Conservation (phyloP, 1,139 yeast species). For the Candida albicans region DNA sequence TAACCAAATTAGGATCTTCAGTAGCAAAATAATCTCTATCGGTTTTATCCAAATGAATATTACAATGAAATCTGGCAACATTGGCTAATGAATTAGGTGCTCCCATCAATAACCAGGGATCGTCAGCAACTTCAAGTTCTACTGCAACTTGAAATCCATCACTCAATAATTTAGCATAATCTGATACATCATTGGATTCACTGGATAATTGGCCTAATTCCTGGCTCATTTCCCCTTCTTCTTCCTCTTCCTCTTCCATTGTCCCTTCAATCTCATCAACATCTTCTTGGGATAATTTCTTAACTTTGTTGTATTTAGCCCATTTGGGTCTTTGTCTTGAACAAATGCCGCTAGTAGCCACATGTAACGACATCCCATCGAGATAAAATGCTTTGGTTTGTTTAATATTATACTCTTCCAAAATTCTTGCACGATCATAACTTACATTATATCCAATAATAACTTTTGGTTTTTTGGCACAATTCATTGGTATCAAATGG, state of each 20-base stretch:
- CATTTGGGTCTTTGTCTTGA: slow-evolving; percentile 85
- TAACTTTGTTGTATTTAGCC: slow-evolving; percentile 56
- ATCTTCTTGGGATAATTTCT: slow-evolving; percentile 19
- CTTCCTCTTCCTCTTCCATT: slow-evolving; percentile 28
- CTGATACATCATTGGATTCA: not conserved
- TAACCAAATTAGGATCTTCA: slow-evolving; percentile 53
- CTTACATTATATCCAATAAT: slow-evolving; percentile 89
- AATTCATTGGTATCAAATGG: slow-evolving; percentile 77
- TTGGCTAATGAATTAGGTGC: slow-evolving; percentile 79
- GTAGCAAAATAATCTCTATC: slow-evolving; percentile 65
- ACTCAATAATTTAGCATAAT: slow-evolving; percentile 18
- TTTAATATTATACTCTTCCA: slow-evolving; percentile 75
- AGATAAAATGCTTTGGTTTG: slow-evolving; percentile 73
- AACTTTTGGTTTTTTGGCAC: slow-evolving; percentile 49
- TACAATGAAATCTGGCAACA: slow-evolving; percentile 81
- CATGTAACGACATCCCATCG: slow-evolving; percentile 93
- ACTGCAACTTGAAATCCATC: slow-evolving; percentile 19
- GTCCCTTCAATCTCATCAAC: not conserved
- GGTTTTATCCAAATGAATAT: slow-evolving; percentile 63
- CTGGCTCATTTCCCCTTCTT: slow-evolving; percentile 15
- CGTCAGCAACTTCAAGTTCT: slow-evolving; percentile 35
- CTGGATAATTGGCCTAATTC: not conserved
- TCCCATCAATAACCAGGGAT: slow-evolving; percentile 81
- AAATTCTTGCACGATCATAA: slow-evolving; percentile 82
- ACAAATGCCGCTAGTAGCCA: slow-evolving; percentile 90